phyloP scores from a whole-genome alignment of 768 basidiomycete species.

The Boletus sensibilis region DNA sequence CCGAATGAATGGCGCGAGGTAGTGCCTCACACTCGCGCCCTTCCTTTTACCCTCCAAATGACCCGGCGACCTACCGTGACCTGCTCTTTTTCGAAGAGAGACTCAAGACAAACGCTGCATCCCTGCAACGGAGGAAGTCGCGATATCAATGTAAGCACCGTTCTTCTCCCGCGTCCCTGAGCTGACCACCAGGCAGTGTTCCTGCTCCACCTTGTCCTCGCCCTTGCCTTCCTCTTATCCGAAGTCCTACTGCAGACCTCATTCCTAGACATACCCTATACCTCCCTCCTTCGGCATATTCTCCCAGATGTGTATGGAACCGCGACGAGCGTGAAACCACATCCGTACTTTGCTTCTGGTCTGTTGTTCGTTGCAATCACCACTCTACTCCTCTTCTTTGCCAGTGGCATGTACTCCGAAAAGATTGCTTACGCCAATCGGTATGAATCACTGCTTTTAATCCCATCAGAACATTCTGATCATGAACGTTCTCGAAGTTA shows the following conservation, averaged over 20 bases:
- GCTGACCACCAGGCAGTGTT: conserved; percentile 54
- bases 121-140: conserved; percentile 72
- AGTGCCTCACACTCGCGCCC: conserved; percentile 24
- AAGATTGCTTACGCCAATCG: conserved; percentile 96
- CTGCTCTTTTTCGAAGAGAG: conserved; percentile 92
- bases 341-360: conserved; percentile 76
- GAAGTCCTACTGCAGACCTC: conserved; percentile 73
- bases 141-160: conserved; percentile 72
- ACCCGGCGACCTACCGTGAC: conserved; percentile 81
- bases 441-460: conserved; percentile 46
- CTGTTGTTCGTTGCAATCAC: conserved; percentile 86
- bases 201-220: conserved; percentile 62
- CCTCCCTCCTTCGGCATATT: conserved; percentile 44
- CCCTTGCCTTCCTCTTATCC: conserved; percentile 68
- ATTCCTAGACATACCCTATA: conserved; percentile 63
- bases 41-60: conserved; percentile 63
- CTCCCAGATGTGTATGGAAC: conserved; percentile 52
- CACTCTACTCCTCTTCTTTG: conserved; percentile 91
- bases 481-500: conserved; percentile 55
- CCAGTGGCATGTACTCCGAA: conserved; percentile 93
- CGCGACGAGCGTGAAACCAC: conserved; percentile 44
- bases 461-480: conserved; percentile 16
- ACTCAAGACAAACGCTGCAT: conserved; percentile 90
- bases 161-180: conserved; percentile 17
- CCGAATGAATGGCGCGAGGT: conserved; percentile 27